A percentile compares a stretch with the other conserved stretches of the same genome.
These are phyloP conservation scores for Aphanomyces astaci DNA, from an alignment of 352 stramenopile species.

Conservation along the genomic window DNA sequence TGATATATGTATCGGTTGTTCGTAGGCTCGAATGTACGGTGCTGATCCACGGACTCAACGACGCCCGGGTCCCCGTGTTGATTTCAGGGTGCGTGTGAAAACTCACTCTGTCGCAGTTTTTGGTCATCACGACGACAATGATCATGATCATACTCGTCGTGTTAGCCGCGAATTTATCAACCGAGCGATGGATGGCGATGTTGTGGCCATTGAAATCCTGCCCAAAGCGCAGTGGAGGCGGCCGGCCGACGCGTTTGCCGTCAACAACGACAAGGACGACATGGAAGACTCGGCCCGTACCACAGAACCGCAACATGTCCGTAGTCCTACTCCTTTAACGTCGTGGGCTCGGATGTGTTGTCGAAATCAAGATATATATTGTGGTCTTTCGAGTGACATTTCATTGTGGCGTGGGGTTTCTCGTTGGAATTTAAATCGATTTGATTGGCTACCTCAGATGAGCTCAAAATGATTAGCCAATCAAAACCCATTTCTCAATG, in stretches of 20 bases:
- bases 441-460: no score
- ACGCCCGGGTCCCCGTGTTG: slow-evolving; percentile 56
- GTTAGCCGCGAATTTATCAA: slow-evolving; percentile 85
- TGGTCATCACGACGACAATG: not conserved
- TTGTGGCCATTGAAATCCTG: slow-evolving; percentile 94
- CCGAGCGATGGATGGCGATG: slow-evolving; percentile 95
- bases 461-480: no score
- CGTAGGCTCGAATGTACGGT: slow-evolving; percentile 56
- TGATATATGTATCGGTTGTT: not conserved
- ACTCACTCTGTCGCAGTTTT: not conserved
- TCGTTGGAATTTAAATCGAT: no score
- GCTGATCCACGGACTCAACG: slow-evolving; percentile 56
- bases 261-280: slow-evolving; percentile 34
- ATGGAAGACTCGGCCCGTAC: slow-evolving; percentile 29
- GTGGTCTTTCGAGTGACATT: no score
- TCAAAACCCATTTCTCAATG: no score
- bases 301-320: slow-evolving; percentile 2
- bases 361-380: no score
- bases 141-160: no score
- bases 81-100: slow-evolving; percentile 38
- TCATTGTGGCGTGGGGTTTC: no score
- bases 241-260: slow-evolving; percentile 56
- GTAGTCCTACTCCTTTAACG: no score
- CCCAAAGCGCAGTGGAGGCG: slow-evolving; percentile 75
- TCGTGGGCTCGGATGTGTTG: no score